Percentiles rank a stretch among this genome's conserved stretches.
phyloP scores from a whole-genome alignment of 805 yeast genomes.

The Spathaspora boniae region DNA sequence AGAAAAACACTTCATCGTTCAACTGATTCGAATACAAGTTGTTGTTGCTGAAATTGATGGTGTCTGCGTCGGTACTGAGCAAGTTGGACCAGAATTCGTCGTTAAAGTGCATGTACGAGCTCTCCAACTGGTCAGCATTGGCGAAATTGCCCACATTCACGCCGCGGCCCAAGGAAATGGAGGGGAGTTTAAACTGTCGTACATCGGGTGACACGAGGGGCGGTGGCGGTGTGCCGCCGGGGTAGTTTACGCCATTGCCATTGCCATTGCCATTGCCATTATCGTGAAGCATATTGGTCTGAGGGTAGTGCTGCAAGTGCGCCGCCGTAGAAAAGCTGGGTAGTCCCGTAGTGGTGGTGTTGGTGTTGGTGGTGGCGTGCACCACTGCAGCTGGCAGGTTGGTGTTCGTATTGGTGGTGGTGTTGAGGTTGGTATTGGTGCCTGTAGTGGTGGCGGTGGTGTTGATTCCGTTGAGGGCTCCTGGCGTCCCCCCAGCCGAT shows the following conservation, averaged over 20 bases:
- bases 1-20: slow-evolving; percentile 27
- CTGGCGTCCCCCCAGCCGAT: slow-evolving; percentile 10
- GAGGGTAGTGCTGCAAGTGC: slow-evolving; percentile 3
- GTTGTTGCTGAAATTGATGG: slow-evolving; percentile 28
- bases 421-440: neutral
- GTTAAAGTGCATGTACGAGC: slow-evolving; percentile 52
- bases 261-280: no score
- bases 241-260: neutral
- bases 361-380: neutral
- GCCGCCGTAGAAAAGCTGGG: slow-evolving; percentile 1
- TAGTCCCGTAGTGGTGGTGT: neutral
- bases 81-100: slow-evolving; percentile 74
- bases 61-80: slow-evolving; percentile 26
- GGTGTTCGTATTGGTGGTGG: neutral
- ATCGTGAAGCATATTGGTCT: neutral
- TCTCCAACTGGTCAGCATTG: slow-evolving; percentile 31
- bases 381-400: neutral
- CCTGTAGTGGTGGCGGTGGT: no score
- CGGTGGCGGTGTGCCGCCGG: slow-evolving; percentile 1
- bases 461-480: no score
- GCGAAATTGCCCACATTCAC: slow-evolving; percentile 6
- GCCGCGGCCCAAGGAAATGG: slow-evolving; percentile 4
- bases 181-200: slow-evolving; percentile 8
- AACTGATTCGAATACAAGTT: slow-evolving; percentile 9
- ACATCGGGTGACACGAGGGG: no score